Percentiles rank a stretch among this genome's conserved stretches.
These are phyloP conservation scores for Epicoccum sorghinum DNA, from an alignment of 2,329 filamentous ascomycete species.

Conservation along the genomic window DNA sequence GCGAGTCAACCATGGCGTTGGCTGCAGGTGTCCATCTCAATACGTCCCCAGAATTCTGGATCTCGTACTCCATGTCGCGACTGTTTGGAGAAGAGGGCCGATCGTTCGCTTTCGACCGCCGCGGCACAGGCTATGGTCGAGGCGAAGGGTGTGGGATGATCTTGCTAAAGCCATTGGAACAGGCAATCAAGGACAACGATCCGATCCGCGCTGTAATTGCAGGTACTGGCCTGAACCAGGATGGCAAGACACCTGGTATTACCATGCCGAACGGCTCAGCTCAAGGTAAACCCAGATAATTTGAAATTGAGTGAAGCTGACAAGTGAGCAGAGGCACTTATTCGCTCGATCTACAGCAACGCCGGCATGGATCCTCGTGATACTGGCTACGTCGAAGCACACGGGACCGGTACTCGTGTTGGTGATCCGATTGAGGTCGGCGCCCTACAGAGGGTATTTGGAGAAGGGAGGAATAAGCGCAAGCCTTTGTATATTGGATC, in stretches of 20 bases:
- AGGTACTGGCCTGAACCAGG: conserved; percentile 52
- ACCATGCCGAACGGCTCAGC: conserved; percentile 63
- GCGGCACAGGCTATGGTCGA: conserved; percentile 66
- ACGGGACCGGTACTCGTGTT: conserved; percentile 63
- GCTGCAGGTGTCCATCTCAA: conserved; percentile 28
- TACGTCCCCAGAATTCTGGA: conserved; percentile 25
- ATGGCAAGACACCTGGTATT: conserved; percentile 63
- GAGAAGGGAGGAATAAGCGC: background rate
- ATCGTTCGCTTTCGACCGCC: conserved; percentile 53
- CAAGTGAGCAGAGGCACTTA: background rate
- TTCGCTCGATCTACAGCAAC: conserved; percentile 28
- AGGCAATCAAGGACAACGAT: conserved; percentile 65
- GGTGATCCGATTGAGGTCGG: conserved; percentile 23
- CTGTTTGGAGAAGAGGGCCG: conserved; percentile 37
- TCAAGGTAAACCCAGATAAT: conserved; percentile 35
- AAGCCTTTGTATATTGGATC: background rate
- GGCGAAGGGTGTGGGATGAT: conserved; percentile 68
- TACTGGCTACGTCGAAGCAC: conserved; percentile 40
- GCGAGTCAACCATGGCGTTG: conserved; percentile 37
- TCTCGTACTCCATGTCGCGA: conserved; percentile 16
- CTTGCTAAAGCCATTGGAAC: conserved; percentile 62
- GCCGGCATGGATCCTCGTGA: conserved; percentile 31
- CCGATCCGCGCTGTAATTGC: conserved; percentile 54
- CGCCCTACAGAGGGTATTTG: background rate
- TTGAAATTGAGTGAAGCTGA: background rate